phyloP scores from a whole-genome alignment of 2,329 filamentous ascomycete species.

The Teratosphaeria gauchensis region DNA sequence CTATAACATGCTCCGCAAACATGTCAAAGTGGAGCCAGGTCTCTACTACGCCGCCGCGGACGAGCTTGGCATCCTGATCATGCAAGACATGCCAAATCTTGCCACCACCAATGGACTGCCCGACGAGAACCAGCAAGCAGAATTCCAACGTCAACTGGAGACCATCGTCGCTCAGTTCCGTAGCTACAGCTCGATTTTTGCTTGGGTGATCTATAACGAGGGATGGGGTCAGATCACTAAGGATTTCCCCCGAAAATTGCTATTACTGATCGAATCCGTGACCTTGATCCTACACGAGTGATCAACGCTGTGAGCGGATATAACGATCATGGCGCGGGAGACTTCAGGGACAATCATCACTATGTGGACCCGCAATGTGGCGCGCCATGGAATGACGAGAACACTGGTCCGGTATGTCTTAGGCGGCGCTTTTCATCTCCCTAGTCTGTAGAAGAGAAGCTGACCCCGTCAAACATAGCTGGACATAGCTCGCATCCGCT shows the following conservation, averaged over 20 bases:
- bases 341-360: slow-evolving; percentile 33
- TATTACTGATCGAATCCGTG: slow-evolving; percentile 46
- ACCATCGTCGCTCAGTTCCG: slow-evolving; percentile 53
- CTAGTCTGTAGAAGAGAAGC: slow-evolving; percentile 34
- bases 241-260: slow-evolving; percentile 34
- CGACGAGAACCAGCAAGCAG: slow-evolving; percentile 44
- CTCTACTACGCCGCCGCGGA: slow-evolving; percentile 61
- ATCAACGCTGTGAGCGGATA: slow-evolving; percentile 56
- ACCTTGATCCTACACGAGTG: slow-evolving; percentile 54
- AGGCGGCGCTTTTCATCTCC: slow-evolving; percentile 51
- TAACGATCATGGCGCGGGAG: slow-evolving; percentile 58
- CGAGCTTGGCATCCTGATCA: slow-evolving; percentile 53
- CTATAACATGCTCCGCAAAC: slow-evolving; percentile 41
- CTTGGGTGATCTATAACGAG: slow-evolving; percentile 63
- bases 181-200: slow-evolving; percentile 54
- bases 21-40: slow-evolving; percentile 56
- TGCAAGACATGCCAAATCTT: slow-evolving; percentile 64
- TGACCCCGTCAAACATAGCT: no score
- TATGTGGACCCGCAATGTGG: slow-evolving; percentile 61
- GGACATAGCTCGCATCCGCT: slow-evolving; percentile 50
- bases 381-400: no score
- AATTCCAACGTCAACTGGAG: slow-evolving; percentile 56
- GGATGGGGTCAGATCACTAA: slow-evolving; percentile 55
- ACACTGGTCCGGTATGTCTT: slow-evolving; percentile 11
- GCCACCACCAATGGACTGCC: slow-evolving; percentile 25